A percentile compares a stretch with the other conserved stretches of the same genome.
These are phyloP conservation scores for Globisporangium megalacanthum DNA, from an alignment of 352 stramenopile species.

Conservation along the genomic window DNA sequence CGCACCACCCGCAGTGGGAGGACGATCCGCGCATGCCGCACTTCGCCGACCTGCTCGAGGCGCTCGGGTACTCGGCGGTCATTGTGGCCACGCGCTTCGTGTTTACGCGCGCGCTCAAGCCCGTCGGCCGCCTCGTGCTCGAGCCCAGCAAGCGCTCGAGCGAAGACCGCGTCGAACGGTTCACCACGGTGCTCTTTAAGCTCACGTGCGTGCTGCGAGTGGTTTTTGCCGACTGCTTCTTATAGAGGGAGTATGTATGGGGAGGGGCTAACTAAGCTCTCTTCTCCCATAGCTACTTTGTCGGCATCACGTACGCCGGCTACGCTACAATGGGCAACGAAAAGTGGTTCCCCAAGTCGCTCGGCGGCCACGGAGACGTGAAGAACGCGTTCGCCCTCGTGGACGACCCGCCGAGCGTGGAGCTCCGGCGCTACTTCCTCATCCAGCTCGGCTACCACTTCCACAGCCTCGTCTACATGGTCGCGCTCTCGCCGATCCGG, in stretches of 20 bases:
- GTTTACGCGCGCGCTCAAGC: constrained; percentile 28
- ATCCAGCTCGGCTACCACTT: constrained; percentile 55
- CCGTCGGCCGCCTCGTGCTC: constrained; percentile 39
- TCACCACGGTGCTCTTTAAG: constrained; percentile 71
- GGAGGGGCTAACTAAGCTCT: neutral
- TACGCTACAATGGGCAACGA: constrained; percentile 39
- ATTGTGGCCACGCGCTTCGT: constrained; percentile 41
- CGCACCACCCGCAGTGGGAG: constrained; percentile 23
- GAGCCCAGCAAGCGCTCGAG: constrained; percentile 44
- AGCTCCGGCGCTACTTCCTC: constrained; percentile 42
- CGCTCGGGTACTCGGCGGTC: constrained; percentile 21
- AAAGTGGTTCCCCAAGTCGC: constrained; percentile 32
- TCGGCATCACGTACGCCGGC: constrained; percentile 33
- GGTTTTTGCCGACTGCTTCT: too few species aligned
- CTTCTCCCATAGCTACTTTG: constrained; percentile 36
- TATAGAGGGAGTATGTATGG: too few species aligned
- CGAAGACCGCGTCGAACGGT: constrained; percentile 55
- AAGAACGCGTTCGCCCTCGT: constrained; percentile 26
- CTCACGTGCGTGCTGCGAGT: constrained; percentile 28
- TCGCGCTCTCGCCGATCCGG: constrained; percentile 46
- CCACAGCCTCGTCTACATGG: constrained; percentile 48
- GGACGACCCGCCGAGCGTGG: constrained; percentile 23
- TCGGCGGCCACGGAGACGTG: constrained; percentile 31
- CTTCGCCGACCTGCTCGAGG: constrained; percentile 31
- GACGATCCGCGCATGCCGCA: constrained; percentile 39